Percentiles rank a stretch among this genome's conserved stretches.
Evolutionary conservation across 2,329 filamentous ascomycete genomes (phyloP).

Genomic region (Nakataea oryzae): DNA sequence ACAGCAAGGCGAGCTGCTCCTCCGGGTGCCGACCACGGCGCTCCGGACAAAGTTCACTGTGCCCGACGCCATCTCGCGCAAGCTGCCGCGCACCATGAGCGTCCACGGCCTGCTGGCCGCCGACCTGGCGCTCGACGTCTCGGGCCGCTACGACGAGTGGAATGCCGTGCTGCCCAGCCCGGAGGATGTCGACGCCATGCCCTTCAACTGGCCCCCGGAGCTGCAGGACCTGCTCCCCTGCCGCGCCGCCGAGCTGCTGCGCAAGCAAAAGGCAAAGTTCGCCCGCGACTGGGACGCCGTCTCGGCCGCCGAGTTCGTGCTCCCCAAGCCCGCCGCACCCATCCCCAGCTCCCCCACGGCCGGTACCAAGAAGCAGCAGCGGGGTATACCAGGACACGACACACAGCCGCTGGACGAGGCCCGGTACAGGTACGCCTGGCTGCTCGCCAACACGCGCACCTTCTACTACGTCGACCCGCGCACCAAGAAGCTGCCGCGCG

Average conservation of each 20-base stretch:
- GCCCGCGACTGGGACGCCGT: conserved; percentile 24
- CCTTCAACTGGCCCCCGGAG: conserved; percentile 34
- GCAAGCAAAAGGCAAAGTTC: conserved; percentile 38
- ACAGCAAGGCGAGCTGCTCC: conserved; percentile 39
- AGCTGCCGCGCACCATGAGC: conserved; percentile 42
- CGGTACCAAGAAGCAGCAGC: background rate
- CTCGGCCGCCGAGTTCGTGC: background rate
- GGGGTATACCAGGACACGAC: background rate
- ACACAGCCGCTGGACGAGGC: conserved; percentile 9
- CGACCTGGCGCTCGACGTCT: conserved; percentile 46
- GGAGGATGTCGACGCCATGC: conserved; percentile 43
- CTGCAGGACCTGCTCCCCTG: conserved; percentile 36
- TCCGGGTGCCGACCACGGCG: conserved; percentile 52
- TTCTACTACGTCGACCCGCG: conserved; percentile 44
- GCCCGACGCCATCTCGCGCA: conserved; percentile 37
- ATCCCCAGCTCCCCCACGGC: background rate
- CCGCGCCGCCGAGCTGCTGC: conserved; percentile 32
- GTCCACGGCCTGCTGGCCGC: conserved; percentile 67
- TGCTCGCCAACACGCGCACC: conserved; percentile 49
- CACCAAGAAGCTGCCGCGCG: conserved; percentile 28
- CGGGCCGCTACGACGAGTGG: conserved; percentile 45
- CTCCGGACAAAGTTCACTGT: conserved; percentile 57
- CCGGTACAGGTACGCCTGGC: conserved; percentile 39
- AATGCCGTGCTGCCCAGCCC: conserved; percentile 54
- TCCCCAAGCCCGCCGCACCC: background rate